phyloP scores from a whole-genome alignment of 495 filamentous ascomycete species.

The Pyrenula aspistea region DNA sequence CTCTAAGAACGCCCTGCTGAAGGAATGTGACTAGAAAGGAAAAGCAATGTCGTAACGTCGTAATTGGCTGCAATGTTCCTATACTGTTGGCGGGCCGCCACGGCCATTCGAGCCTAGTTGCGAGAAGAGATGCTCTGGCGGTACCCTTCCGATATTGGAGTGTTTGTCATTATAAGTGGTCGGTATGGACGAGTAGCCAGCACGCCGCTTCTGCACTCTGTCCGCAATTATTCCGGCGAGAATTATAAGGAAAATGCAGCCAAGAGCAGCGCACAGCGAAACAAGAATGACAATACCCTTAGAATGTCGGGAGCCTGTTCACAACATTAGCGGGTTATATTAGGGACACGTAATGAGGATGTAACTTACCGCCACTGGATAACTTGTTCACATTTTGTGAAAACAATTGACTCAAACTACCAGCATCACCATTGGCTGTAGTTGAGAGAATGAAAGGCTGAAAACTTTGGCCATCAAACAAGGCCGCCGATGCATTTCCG shows the following conservation, averaged over 20 bases:
- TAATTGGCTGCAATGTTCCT: neutral
- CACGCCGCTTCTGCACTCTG: conserved; percentile 67
- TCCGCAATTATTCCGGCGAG: conserved; percentile 73
- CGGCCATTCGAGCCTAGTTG: neutral
- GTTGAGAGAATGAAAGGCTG: conserved; percentile 70
- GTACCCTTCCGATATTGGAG: conserved; percentile 65
- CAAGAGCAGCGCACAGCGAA: conserved; percentile 80
- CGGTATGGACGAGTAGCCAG: conserved; percentile 78
- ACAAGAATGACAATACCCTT: conserved; percentile 85
- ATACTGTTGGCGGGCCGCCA: neutral
- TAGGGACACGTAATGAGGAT: neutral
- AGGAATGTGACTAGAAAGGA: neutral
- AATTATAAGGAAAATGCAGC: conserved; percentile 78
- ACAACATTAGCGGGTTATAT: conserved; percentile 4
- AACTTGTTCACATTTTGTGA: conserved; percentile 63
- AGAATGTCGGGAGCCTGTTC: conserved; percentile 47
- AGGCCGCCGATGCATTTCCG: conserved; percentile 62
- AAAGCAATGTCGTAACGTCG: neutral
- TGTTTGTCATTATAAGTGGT: conserved; percentile 59
- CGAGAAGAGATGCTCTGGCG: conserved; percentile 63
- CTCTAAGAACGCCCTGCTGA: neutral
- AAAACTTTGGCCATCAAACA: conserved; percentile 72
- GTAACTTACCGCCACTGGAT: conserved; percentile 32
- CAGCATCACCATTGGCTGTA: conserved; percentile 44
- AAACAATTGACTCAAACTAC: conserved; percentile 68